phyloP scores from a whole-genome alignment of 805 yeast species.

The Saccharomycopsis malanga region DNA sequence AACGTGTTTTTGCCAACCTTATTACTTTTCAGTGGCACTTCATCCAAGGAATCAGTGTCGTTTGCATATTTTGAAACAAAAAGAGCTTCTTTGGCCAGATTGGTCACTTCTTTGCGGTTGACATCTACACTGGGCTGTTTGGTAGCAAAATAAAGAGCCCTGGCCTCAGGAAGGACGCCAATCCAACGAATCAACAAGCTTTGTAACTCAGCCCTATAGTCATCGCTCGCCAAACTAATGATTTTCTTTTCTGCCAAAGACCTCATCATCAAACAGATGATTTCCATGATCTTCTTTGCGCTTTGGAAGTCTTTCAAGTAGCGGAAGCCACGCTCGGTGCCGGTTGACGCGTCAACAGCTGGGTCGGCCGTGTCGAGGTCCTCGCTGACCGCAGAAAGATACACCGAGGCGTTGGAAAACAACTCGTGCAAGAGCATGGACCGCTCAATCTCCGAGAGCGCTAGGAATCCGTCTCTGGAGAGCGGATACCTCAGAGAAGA shows the following conservation, averaged over 20 bases:
- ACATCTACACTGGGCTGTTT: no score
- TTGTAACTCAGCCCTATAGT: conserved; percentile 53
- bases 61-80: no score
- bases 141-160: conserved; percentile 41
- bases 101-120: no score
- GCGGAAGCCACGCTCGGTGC: background rate
- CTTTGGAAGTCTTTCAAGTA: conserved; percentile 1
- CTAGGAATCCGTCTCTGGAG: conserved; percentile 50
- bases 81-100: no score
- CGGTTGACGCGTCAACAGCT: background rate
- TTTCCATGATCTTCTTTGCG: conserved; percentile 33
- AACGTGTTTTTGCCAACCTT: no score
- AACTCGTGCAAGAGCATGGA: conserved; percentile 68
- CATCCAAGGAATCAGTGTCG: no score
- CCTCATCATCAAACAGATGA: conserved; percentile 58
- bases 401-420: conserved; percentile 46
- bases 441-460: conserved; percentile 50
- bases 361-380: background rate
- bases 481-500: conserved; percentile 26
- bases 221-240: conserved; percentile 38
- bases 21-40: no score
- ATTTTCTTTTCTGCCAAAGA: conserved; percentile 41
- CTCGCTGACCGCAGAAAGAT: conserved; percentile 29
- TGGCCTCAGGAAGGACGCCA: conserved; percentile 55
- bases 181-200: conserved; percentile 59